phyloP scores from a whole-genome alignment of 495 filamentous ascomycete species.

The Aspergillus sclerotiicarbonarius region DNA sequence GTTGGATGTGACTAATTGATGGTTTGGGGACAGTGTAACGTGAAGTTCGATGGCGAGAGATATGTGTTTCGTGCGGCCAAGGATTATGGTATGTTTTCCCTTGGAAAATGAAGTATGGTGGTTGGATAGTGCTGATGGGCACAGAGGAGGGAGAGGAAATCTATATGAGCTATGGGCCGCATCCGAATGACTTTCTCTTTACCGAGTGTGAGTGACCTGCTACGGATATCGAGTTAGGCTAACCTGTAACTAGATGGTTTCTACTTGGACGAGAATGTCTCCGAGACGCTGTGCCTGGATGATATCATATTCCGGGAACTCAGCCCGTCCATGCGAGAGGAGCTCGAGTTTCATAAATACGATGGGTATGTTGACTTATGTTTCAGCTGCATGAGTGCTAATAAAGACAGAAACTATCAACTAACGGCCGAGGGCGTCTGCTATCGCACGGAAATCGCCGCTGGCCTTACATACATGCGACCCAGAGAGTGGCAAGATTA shows the following conservation, averaged over 20 bases:
- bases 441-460: constrained; percentile 70
- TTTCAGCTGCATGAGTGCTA: neutral
- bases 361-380: constrained; percentile 45
- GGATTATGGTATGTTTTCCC: constrained; percentile 48
- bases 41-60: constrained; percentile 53
- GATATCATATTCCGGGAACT: constrained; percentile 59
- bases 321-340: constrained; percentile 40
- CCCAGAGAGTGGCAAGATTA: constrained; percentile 46
- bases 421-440: constrained; percentile 61
- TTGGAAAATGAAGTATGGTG: neutral
- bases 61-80: constrained; percentile 60
- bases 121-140: constrained; percentile 7
- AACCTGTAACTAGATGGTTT: constrained; percentile 61
- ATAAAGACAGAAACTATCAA: constrained; percentile 54
- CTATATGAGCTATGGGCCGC: constrained; percentile 74
- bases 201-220: constrained; percentile 59
- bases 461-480: constrained; percentile 50
- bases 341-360: constrained; percentile 58
- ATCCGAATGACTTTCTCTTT: constrained; percentile 77
- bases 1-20: constrained; percentile 3
- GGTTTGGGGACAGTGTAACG: constrained; percentile 51
- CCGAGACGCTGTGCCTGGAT: constrained; percentile 68
- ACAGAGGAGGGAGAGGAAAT: constrained; percentile 65
- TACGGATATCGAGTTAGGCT: neutral
- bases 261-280: constrained; percentile 62